Conservation (phyloP, 169 alveolate species). For the Cryptosporidium meleagridis region DNA sequence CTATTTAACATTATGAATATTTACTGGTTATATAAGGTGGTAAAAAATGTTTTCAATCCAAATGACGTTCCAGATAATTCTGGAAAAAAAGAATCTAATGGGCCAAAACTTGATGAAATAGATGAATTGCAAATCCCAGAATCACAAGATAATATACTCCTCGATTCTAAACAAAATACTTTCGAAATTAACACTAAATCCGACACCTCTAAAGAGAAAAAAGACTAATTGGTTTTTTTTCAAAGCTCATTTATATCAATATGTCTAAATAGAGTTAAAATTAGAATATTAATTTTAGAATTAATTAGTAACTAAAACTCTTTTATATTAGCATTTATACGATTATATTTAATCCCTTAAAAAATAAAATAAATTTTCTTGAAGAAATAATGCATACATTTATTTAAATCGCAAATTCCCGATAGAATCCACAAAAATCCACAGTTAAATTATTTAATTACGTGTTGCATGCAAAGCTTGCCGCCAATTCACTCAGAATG, state of each 20-base stretch:
- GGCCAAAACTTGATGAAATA: constrained; percentile 38
- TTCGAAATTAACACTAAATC: neutral
- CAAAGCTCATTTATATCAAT: neutral
- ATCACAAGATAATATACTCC: constrained; percentile 20
- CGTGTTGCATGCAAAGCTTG: neutral
- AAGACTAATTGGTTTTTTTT: neutral
- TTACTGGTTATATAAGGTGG: constrained; percentile 59
- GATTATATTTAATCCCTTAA: neutral
- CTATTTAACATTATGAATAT: constrained; percentile 45
- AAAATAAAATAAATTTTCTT: no score
- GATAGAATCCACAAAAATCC: no score
- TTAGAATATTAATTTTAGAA: neutral
- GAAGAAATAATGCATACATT: no score
- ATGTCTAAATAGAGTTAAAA: neutral
- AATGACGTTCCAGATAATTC: constrained; percentile 17
- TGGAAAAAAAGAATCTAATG: constrained; percentile 13
- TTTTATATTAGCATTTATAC: no score
- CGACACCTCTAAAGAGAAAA: neutral
- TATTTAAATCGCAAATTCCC: no score
- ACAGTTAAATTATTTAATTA: neutral
- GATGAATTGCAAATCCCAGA: constrained; percentile 55
- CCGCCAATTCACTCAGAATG: neutral
- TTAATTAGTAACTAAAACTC: neutral
- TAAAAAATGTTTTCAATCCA: constrained; percentile 56
- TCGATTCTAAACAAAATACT: constrained; percentile 20